Evolutionary conservation across 768 basidiomycete species (phyloP), one percentile per base, ranked within the genome.

Genomic region (Leccinum obscurum): DNA sequence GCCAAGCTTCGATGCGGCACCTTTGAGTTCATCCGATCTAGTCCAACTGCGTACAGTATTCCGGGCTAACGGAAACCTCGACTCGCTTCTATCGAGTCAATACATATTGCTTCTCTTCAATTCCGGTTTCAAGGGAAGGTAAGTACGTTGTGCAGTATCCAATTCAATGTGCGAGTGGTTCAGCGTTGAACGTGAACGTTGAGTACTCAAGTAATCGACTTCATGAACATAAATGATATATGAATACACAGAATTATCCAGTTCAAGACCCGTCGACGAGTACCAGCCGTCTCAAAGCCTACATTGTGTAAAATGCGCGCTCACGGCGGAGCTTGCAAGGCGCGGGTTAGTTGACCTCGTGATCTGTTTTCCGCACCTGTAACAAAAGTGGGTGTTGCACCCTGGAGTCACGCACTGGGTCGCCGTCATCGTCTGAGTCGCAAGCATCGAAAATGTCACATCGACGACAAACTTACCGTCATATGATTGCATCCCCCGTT

Each of bases 351-450:
- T 72, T 6, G 77, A 70, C 30, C 67, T 72, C 37, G 80, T 77
- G 56, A 85, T 85, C 30, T 74, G 67, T n/a, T 71, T 70, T 15
- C 83, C 83, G 58, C 83, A 85, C 15, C 62, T 57, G 58, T 85
- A 85, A 59, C 83, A 85, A 56, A 84, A 85, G 60, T 85, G 83
- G 61, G 79, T 78, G 65, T 81, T 83, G 64, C 85, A 86, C 14
- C 78, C 82, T 5, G 83, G 83, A 0, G 79, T 71, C 30, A 71
- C 76, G 59, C 83, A 85, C 84, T 85, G 54, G 22, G 34, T 13
- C 14, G 15, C 37, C 37, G 7, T 39, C 15, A 15, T 39, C 37
- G 37, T 39, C 37, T 7, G 15, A 39, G 14, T 37, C n/a, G 41
- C 24, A 24, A 17, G 20, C 24, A 30, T 20, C 2, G 39, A 20